Percentiles rank a stretch among this genome's conserved stretches.
These are phyloP conservation scores for Penstemon barbatus DNA, from an alignment of 257 asterid species.

Conservation along the genomic window DNA sequence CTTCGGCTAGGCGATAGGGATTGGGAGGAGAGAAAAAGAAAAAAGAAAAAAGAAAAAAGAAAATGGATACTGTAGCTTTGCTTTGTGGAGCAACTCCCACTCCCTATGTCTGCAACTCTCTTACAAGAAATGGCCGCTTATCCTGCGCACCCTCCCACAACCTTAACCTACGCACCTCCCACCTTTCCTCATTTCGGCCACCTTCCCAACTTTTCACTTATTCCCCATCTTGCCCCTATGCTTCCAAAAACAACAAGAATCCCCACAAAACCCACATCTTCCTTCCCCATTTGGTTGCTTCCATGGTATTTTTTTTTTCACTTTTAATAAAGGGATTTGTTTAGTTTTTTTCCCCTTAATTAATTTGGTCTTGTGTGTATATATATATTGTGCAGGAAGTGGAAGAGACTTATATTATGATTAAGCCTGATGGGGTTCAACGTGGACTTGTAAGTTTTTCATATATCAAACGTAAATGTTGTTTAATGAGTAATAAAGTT, in stretches of 20 bases:
- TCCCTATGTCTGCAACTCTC: constrained; percentile 38
- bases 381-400: constrained; percentile 44
- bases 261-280: constrained; percentile 49
- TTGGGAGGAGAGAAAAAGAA: constrained; percentile 19
- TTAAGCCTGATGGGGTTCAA: constrained; percentile 97
- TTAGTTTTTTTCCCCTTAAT: not conserved
- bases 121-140: constrained; percentile 31
- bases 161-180: constrained; percentile 38
- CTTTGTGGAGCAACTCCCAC: constrained; percentile 43
- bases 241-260: constrained; percentile 29
- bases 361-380: not conserved
- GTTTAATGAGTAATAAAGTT: constrained; percentile 7
- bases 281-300: constrained; percentile 81
- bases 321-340: not conserved
- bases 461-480: not conserved
- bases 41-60: constrained; percentile 29
- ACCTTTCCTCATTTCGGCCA: constrained; percentile 60
- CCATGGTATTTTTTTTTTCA: constrained; percentile 46
- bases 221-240: constrained; percentile 27
- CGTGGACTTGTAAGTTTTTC: constrained; percentile 73
- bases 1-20: not conserved
- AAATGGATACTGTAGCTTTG: constrained; percentile 57
- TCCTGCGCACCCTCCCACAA: constrained; percentile 35
- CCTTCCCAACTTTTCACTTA: constrained; percentile 46
- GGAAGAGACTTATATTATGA: constrained; percentile 84